Evolutionary conservation across 306 rosid species (phyloP).

Genomic region (Hylodesmum podocarpum): DNA sequence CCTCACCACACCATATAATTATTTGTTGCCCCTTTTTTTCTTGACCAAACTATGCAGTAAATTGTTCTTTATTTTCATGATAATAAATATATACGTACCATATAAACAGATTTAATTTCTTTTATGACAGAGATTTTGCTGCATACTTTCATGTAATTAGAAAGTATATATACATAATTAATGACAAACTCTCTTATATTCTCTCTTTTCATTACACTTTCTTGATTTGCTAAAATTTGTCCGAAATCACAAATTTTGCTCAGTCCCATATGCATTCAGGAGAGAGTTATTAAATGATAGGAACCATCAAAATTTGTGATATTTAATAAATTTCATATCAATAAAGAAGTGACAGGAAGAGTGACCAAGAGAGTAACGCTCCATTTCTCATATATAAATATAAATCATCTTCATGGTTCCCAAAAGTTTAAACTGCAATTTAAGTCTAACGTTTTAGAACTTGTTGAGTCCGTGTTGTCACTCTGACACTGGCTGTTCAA

Average conservation of each 20-base stretch:
- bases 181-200: no score
- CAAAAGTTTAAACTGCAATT: slow-evolving; percentile 44
- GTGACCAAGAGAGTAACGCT: no score
- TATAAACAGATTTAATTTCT: slow-evolving; percentile 36
- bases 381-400: no score
- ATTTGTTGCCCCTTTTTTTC: slow-evolving; percentile 34
- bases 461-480: slow-evolving; percentile 54
- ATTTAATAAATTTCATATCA: no score
- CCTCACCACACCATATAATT: slow-evolving; percentile 34
- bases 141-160: slow-evolving; percentile 28
- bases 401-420: slow-evolving; percentile 39
- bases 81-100: slow-evolving; percentile 49
- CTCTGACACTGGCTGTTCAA: slow-evolving; percentile 64
- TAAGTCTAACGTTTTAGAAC: slow-evolving; percentile 59
- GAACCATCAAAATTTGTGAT: no score
- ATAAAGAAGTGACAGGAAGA: no score
- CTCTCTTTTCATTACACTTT: no score
- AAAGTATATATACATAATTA: no score
- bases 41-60: slow-evolving; percentile 46
- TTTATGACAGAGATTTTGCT: slow-evolving; percentile 32
- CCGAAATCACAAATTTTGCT: no score
- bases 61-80: slow-evolving; percentile 38
- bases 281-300: no score
- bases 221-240: no score
- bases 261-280: no score